Base-by-base conservation (phyloP, 495 filamentous ascomycete species). In the Xylaria flabelliformis region DNA sequence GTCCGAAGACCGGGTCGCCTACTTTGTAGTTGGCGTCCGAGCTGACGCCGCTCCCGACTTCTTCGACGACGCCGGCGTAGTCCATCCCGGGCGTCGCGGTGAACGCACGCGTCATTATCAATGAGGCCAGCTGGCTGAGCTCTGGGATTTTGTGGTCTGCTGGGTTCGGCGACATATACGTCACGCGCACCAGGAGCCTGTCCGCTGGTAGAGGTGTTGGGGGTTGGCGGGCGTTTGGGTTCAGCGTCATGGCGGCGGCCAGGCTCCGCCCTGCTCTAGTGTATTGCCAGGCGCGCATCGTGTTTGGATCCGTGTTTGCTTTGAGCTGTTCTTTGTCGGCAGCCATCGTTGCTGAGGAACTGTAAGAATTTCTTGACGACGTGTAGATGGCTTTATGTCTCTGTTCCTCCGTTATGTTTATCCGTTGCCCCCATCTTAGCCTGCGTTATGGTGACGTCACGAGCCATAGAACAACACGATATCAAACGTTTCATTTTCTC, bases 81-180 rank as follows among this genome's bases (percentile, higher is more conserved):
- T 94, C 91, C 77, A 90, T 80, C 0, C 88, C 87, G 0, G 88
- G 92, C 9, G 87, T 87, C 0, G 88, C 87, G 0, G 86, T 85
- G 39, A 79, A 84, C 32, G 73, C 34, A 0, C 64, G 39, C 39
- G 77, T 78, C 72, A 88, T 77, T 0, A 86, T 42, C 5, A 86
- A 66, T 24, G 82, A 80, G 8, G 74, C 74, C 8, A 88, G 8
- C 10, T 84, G 32, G 1, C 82, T 81, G 59, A 90, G 70, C 72
- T 92, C 89, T 21, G 89, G 85, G 21, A 88, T 72, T 78, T 93
- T 93, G 87, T 89, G 90, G 84, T 94, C 92, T 39, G 88, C 87
- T 2, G 92, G 91, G 80, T 94, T 94, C 63, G 93, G 79, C 19
- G 86, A 78, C 13, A 82, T 81, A 63, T 83, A 78, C 64, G 88